phyloP scores from a whole-genome alignment of 331 rosid genomes.

The Arachis monticola region DNA sequence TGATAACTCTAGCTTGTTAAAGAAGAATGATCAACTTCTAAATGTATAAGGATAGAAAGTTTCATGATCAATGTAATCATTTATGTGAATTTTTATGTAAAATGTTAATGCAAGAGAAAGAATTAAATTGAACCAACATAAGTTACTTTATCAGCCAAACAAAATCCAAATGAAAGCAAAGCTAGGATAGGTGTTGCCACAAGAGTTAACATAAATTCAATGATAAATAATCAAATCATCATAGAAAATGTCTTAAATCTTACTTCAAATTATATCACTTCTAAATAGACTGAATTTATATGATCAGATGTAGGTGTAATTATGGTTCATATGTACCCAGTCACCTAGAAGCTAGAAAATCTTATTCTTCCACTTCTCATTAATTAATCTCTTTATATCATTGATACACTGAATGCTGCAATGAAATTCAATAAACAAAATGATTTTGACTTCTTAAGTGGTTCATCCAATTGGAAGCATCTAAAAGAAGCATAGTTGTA shows the following conservation, averaged over 20 bases:
- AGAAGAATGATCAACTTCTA: neutral
- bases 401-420: conserved; percentile 21
- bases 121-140: neutral
- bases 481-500: conserved; percentile 52
- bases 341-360: neutral
- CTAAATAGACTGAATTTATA: neutral
- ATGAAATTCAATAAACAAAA: neutral
- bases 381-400: conserved; percentile 4
- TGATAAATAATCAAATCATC: neutral
- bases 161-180: neutral
- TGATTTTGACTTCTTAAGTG: conserved; percentile 45
- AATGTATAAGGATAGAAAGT: neutral
- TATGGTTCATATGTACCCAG: conserved; percentile 26
- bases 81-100: neutral
- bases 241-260: conserved; percentile 14
- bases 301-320: neutral
- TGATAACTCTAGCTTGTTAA: too few species aligned
- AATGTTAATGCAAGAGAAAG: neutral
- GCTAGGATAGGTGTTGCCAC: neutral
- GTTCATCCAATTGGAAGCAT: conserved; percentile 57
- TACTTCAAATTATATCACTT: neutral
- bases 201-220: neutral
- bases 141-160: neutral
- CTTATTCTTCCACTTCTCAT: conserved; percentile 30
- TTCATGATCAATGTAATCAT: too few species aligned